Evolutionary conservation across 805 yeast species (phyloP), one percentile per base, ranked within the genome.

Genomic region (Lachancea cidri): DNA sequence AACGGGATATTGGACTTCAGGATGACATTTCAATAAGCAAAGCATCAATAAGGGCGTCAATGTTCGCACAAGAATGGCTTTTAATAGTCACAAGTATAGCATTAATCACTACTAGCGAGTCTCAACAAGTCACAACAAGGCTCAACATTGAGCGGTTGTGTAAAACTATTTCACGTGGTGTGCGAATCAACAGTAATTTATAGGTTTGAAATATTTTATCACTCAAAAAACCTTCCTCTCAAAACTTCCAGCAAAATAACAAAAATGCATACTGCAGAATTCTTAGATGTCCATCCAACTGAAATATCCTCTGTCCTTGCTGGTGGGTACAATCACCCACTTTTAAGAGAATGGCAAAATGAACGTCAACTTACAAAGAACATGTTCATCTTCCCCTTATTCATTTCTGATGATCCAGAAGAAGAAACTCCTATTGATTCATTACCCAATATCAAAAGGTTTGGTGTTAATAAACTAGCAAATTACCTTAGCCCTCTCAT

Each of bases 321-420:
- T 47, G 96, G 98, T 45, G 97, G 98, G 3, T 93, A 89, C 66
- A 85, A 86, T 63, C 95, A 89, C 56, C 94, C 96, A 1, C 71
- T 91, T 34, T 58, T 86, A 16, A 76, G 98, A 54, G 81, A 76
- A 60, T 93, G 98, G 98, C 98, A 93, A 64, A 76, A 74, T 50
- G 91, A 83, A 59, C 76, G 88, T 53, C 91, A 81, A 62, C 72
- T 93, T 41, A 73, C 83, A 24, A 93, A 93, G 64, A 81, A 76
- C 60, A 85, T 86, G 94, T 82, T 93, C 58, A 87, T 93, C 46
- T 89, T 84, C 68, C 98, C 98, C 11, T 71, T 93, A 16, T 93
- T 93, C 60, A 73, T 93, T 41, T 73, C 88, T 24, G 96, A 87
- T 55, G 66, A 72, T 29, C 83, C 81, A 33, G 91, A 93, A 43